Percentiles rank a stretch among this genome's conserved stretches.
These are phyloP conservation scores for Dispira parvispora DNA, from an alignment of 192 early-diverging fungal genomes.

Conservation along the genomic window DNA sequence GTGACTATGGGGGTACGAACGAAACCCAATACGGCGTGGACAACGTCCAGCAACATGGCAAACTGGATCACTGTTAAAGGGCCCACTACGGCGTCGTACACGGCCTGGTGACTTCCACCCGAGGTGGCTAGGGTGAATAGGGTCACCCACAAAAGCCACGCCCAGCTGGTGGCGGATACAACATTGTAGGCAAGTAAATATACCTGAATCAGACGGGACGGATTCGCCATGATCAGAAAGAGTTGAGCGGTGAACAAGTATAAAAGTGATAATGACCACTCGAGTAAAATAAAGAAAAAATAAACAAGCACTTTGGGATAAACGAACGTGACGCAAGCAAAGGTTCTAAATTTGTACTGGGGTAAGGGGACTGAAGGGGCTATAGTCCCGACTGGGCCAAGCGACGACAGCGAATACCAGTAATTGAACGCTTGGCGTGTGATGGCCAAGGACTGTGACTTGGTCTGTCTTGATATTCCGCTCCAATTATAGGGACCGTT, in stretches of 20 bases:
- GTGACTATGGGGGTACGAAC: conserved; percentile 70
- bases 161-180: conserved; percentile 70
- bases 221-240: not conserved
- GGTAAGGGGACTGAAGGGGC: no score
- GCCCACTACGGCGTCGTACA: conserved; percentile 47
- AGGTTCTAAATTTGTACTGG: no score
- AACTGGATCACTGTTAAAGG: conserved; percentile 61
- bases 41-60: conserved; percentile 65
- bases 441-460: no score
- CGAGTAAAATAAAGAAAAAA: not conserved
- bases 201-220: conserved; percentile 14
- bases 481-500: no score
- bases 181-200: conserved; percentile 83
- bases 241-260: not conserved
- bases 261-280: not conserved
- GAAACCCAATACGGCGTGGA: conserved; percentile 36
- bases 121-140: conserved; percentile 31
- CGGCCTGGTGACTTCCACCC: conserved; percentile 32
- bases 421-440: no score
- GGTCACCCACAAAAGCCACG: conserved; percentile 42
- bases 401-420: no score
- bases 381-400: no score
- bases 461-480: no score
- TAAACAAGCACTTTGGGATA: not conserved
- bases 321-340: no score